These are phyloP conservation scores for Cercospora sojina DNA, from an alignment of 2,329 filamentous ascomycete species.

Conservation along the genomic window DNA sequence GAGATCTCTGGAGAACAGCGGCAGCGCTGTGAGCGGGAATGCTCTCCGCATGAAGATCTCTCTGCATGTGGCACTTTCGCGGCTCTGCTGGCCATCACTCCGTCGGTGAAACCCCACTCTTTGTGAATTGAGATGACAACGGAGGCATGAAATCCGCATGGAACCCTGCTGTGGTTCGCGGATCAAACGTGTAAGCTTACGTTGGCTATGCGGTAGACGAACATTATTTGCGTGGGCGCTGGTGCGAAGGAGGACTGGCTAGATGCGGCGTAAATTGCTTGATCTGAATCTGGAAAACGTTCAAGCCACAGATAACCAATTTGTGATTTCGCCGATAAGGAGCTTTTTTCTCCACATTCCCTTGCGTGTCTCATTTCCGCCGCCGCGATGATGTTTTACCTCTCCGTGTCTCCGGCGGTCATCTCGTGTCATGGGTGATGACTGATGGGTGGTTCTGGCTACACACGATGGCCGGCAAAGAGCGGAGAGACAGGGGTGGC, in stretches of 20 bases:
- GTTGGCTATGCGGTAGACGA: background rate
- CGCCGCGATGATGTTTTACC: background rate
- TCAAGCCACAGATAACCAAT: background rate
- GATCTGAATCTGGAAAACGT: background rate
- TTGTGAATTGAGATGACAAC: background rate
- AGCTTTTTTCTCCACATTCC: background rate
- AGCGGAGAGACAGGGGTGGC: background rate
- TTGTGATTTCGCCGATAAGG: background rate
- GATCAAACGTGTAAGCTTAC: conserved; percentile 1
- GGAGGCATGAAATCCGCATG: background rate
- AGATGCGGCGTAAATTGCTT: background rate
- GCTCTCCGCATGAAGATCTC: background rate
- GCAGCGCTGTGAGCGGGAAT: background rate
- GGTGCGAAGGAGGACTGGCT: background rate
- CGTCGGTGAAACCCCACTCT: background rate
- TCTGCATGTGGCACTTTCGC: background rate
- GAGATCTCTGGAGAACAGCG: background rate
- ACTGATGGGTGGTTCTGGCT: background rate
- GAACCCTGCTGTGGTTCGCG: background rate
- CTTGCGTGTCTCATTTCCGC: background rate
- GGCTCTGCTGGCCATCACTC: background rate
- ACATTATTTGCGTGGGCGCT: background rate
- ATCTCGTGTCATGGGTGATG: background rate
- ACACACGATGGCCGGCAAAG: background rate
- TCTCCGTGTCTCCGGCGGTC: background rate